A percentile compares a stretch with the other conserved stretches of the same genome.
Evolutionary conservation across 2,329 filamentous ascomycete species (phyloP).

Genomic region (Ophiostoma ips): DNA sequence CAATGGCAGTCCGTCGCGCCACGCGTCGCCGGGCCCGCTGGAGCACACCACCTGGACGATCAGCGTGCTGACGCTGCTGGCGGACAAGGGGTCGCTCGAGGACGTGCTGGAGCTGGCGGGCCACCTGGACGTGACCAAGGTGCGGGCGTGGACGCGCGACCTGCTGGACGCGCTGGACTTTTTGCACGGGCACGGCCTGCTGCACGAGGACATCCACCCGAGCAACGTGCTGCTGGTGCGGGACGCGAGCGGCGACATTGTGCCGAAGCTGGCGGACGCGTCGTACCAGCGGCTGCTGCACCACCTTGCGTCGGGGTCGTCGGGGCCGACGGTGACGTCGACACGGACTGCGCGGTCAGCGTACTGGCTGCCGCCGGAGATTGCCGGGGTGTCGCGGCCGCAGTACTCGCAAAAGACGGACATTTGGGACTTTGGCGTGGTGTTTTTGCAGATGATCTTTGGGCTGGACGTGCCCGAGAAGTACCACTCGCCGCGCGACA

Average conservation of each 20-base stretch:
- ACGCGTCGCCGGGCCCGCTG: constrained; percentile 17
- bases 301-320: constrained; percentile 29
- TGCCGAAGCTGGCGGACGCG: constrained; percentile 62
- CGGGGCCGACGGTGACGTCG: constrained; percentile 37
- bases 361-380: constrained; percentile 74
- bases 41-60: constrained; percentile 48
- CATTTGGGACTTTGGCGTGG: constrained; percentile 86
- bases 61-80: constrained; percentile 60
- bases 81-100: constrained; percentile 68
- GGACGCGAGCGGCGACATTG: constrained; percentile 51
- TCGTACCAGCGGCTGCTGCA: constrained; percentile 57
- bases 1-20: neutral
- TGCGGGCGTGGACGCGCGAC: constrained; percentile 83
- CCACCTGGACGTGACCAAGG: constrained; percentile 56
- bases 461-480: constrained; percentile 62
- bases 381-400: constrained; percentile 45
- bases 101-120: constrained; percentile 72
- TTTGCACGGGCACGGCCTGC: constrained; percentile 69
- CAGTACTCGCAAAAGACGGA: constrained; percentile 68
- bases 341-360: constrained; percentile 54
- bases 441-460: constrained; percentile 89
- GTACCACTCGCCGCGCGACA: constrained; percentile 62
- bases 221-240: constrained; percentile 68
- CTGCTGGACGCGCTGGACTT: constrained; percentile 79
- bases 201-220: constrained; percentile 71